Evolutionary conservation across 2,329 filamentous ascomycete genomes (phyloP), one percentile per base, ranked within the genome.

Genomic region (Akanthomyces uredinophilus): DNA sequence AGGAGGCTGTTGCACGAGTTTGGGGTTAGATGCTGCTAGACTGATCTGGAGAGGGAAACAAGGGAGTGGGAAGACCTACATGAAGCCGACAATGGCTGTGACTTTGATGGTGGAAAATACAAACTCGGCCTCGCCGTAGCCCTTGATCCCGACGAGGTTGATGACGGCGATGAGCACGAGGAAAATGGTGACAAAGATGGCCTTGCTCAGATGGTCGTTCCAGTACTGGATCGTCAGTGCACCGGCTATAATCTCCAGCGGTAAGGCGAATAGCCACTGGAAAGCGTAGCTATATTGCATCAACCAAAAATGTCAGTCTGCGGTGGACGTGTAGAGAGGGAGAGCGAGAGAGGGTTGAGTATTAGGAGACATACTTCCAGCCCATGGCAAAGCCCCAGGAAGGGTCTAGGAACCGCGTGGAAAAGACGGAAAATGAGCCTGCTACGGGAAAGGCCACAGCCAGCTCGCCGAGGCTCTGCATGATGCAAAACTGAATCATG

Each of bases 351-450:
- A 29, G n/a, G 24, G 3, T 5, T 29, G 10, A 39, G 14, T 10
- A 35, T 11, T 5, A 35, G 5, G 20, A 22, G 32, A 79, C 82
- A 73, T 73, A 88, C 79, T 92, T 93, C 90, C 90, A 93, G n/a
- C 90, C 90, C 90, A 94, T 93, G 47, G 90, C 89, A 71, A 93
- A 93, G 0, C 90, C 91, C 90, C 90, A 94, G 1, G 91, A 90
- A 1, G 91, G 91, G 70, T 96, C 91, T 20, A 96, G 74, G 70
- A 96, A 96, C 39, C 92, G 85, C 39, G 90, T 94, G 35, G 91
- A 93, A 73, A 91, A 96, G 37, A 90, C 87, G 1, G 90, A 88
- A 72, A 96, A 96, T 3, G 90, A 92, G 61, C 91, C 92, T 44
- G 91, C 88, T 18, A 96, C 88, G 3, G 92, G 92, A 69, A 92